Evolutionary conservation across 179 eudicot genomes (phyloP).

Genomic region (Amaranthus tricolor): DNA sequence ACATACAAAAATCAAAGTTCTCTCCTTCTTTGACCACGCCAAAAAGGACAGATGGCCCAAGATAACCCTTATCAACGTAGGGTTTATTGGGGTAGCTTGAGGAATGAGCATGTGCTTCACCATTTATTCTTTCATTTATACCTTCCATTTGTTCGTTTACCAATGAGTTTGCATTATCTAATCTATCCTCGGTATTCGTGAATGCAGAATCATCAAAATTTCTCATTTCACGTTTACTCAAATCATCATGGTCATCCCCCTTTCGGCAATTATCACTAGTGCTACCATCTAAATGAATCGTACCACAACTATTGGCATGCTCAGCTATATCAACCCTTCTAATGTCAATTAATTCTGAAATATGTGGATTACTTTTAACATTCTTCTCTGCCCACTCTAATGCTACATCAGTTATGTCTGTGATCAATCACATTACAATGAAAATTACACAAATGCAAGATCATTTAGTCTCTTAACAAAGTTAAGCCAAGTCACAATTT

Average conservation of each 20-base stretch:
- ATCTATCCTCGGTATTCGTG: conserved; percentile 19
- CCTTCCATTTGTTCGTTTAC: conserved; percentile 15
- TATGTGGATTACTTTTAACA: conserved; percentile 68
- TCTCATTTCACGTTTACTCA: conserved; percentile 12
- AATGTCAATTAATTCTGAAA: conserved; percentile 71
- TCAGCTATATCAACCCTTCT: conserved; percentile 47
- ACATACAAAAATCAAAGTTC: conserved; percentile 91
- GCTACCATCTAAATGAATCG: conserved; percentile 1
- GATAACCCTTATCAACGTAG: conserved; percentile 37
- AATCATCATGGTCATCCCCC: conserved; percentile 11
- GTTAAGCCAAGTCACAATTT: background rate
- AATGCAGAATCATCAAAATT: conserved; percentile 15
- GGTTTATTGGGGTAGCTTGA: conserved; percentile 18
- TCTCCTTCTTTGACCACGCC: conserved; percentile 81
- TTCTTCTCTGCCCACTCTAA: conserved; percentile 88
- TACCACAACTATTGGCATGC: background rate
- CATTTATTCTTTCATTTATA: conserved; percentile 16
- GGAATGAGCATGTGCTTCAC: conserved; percentile 15
- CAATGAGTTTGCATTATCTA: conserved; percentile 6
- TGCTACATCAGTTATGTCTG: conserved; percentile 86
- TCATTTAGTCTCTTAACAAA: background rate
- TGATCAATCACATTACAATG: conserved; percentile 5
- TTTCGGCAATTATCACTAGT: conserved; percentile 13
- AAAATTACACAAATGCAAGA: conserved; percentile 9
- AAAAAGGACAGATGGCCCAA: conserved; percentile 60